phyloP scores from a whole-genome alignment of 768 basidiomycete genomes.

The Gymnopilus junonius region DNA sequence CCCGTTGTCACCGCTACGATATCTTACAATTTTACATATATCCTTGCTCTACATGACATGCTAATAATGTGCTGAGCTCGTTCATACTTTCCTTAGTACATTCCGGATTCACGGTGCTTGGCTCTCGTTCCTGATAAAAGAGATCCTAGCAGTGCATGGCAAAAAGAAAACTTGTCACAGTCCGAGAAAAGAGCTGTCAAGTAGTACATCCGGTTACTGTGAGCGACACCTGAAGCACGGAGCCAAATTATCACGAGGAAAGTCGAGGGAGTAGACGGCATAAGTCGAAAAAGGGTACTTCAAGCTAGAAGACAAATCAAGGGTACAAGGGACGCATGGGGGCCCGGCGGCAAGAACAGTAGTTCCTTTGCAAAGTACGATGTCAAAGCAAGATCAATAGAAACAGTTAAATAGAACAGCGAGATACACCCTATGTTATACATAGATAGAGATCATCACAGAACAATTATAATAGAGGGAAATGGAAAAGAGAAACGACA shows the following conservation, averaged over 20 bases:
- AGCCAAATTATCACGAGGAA: slow-evolving; percentile 1
- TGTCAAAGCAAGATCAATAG: slow-evolving; percentile 9
- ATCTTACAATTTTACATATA: not conserved
- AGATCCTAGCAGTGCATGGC: not conserved
- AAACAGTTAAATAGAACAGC: not conserved
- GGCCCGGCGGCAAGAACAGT: slow-evolving; percentile 6
- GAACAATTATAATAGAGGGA: slow-evolving; percentile 8
- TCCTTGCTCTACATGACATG: not conserved
- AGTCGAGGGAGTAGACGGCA: not conserved
- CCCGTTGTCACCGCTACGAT: slow-evolving; percentile 2
- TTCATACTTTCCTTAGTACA: not conserved
- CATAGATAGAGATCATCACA: slow-evolving; percentile 3
- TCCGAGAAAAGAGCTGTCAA: not conserved
- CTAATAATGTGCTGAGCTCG: not conserved
- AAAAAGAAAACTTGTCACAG: not conserved
- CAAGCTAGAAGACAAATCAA: slow-evolving; percentile 9
- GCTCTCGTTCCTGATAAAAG: not conserved
- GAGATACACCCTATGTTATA: slow-evolving; percentile 6
- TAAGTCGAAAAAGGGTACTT: not conserved
- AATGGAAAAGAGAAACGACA: not conserved
- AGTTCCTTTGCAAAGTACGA: not conserved
- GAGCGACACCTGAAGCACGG: not conserved
- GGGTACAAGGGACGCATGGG: slow-evolving; percentile 4
- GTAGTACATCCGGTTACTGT: not conserved
- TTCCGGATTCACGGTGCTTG: not conserved